Evolutionary conservation across 495 filamentous ascomycete species (phyloP).

Genomic region (Diplogelasinospora grovesii): DNA sequence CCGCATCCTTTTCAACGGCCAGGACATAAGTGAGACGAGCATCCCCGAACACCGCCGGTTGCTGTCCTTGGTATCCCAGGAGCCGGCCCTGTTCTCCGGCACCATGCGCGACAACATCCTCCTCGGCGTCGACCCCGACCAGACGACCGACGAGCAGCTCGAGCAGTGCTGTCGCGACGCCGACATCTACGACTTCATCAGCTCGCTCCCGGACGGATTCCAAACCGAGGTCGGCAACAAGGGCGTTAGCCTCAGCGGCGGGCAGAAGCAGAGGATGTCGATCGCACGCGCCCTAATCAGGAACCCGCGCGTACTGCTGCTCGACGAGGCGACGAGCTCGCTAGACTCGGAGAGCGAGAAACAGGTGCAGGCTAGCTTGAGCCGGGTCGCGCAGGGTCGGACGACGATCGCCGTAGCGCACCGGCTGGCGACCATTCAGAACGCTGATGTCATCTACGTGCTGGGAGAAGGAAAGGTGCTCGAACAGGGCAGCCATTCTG

Average conservation of each 20-base stretch:
- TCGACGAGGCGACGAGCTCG: constrained; percentile 68
- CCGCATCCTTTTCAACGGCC: constrained; percentile 38
- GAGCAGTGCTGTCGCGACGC: constrained; percentile 47
- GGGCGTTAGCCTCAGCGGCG: constrained; percentile 57
- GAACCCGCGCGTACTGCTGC: constrained; percentile 55
- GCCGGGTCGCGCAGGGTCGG: constrained; percentile 44
- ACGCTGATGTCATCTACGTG: constrained; percentile 43
- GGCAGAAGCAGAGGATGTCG: constrained; percentile 66
- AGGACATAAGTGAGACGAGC: constrained; percentile 30
- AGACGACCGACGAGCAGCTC: constrained; percentile 38
- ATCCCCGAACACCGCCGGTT: constrained; percentile 36
- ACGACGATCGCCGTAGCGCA: constrained; percentile 68
- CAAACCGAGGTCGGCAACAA: constrained; percentile 48
- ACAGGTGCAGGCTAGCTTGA: constrained; percentile 57
- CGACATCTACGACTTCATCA: constrained; percentile 51
- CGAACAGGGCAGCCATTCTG: constrained; percentile 38
- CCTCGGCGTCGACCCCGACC: constrained; percentile 33
- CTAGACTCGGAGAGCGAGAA: constrained; percentile 63
- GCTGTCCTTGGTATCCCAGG: constrained; percentile 51
- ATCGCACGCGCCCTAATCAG: constrained; percentile 67
- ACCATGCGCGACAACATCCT: constrained; percentile 50
- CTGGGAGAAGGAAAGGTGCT: constrained; percentile 35
- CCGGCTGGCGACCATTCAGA: constrained; percentile 37
- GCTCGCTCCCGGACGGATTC: constrained; percentile 47
- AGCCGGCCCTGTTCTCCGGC: constrained; percentile 43